Evolutionary conservation across 1,284 basidiomycete genomes (phyloP).

Genomic region (Microbotryum violaceum): DNA sequence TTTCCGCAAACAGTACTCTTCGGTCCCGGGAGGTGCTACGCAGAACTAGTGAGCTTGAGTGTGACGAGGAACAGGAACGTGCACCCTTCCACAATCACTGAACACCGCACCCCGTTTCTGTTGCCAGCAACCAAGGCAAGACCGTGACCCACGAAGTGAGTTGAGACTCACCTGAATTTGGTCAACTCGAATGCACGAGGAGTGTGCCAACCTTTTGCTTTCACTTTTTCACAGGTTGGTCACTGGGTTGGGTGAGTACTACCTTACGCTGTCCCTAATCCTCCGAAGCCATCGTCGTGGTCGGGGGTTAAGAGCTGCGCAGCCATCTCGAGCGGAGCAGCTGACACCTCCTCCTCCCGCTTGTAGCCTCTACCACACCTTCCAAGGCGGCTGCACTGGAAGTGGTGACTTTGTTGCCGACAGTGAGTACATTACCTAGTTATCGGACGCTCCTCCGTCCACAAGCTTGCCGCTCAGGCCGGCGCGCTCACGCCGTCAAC

Average conservation of each 20-base stretch:
- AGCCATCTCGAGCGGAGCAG: not conserved
- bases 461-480: constrained; percentile 20
- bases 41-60: constrained; percentile 38
- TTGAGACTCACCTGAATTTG: too few species aligned
- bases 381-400: constrained; percentile 52
- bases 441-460: constrained; percentile 20
- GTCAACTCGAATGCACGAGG: too few species aligned
- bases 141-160: constrained; percentile 50
- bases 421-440: constrained; percentile 27
- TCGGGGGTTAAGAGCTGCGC: too few species aligned
- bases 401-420: constrained; percentile 51
- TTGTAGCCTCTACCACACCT: constrained; percentile 54
- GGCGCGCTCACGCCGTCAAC: not conserved
- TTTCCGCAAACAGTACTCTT: constrained; percentile 42
- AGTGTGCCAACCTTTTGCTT: too few species aligned
- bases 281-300: not conserved
- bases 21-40: constrained; percentile 50
- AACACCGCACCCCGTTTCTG: too few species aligned
- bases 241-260: constrained; percentile 44
- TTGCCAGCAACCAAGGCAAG: constrained; percentile 45
- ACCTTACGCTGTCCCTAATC: not conserved
- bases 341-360: constrained; percentile 16
- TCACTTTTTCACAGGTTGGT: constrained; percentile 39
- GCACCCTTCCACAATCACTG: too few species aligned
- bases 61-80: too few species aligned